Evolutionary conservation across 2,329 filamentous ascomycete species (phyloP).

Genomic region (Fusarium bactridioides): DNA sequence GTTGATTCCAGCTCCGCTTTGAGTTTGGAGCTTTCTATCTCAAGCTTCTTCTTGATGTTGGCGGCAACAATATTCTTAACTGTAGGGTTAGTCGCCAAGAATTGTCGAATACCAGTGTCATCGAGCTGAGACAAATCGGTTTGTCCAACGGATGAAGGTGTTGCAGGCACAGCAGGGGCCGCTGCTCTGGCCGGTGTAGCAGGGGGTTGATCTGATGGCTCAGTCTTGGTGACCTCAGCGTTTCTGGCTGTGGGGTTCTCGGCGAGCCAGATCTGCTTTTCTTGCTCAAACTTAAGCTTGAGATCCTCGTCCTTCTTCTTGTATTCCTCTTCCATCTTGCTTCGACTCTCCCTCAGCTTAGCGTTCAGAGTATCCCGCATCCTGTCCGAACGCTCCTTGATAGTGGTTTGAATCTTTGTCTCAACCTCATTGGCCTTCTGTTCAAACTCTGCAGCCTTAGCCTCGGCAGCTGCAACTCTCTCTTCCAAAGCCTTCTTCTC

Average conservation of each 20-base stretch:
- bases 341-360: constrained; percentile 73
- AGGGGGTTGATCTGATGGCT: constrained; percentile 32
- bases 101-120: constrained; percentile 64
- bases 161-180: constrained; percentile 46
- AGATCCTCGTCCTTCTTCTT: constrained; percentile 63
- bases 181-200: constrained; percentile 53
- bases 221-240: constrained; percentile 23
- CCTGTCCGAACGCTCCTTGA: constrained; percentile 72
- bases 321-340: constrained; percentile 59
- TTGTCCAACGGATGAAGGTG: constrained; percentile 45
- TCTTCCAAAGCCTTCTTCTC: constrained; percentile 69
- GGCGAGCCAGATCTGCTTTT: constrained; percentile 68
- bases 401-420: constrained; percentile 64
- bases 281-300: constrained; percentile 67
- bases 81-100: constrained; percentile 64
- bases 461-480: constrained; percentile 66
- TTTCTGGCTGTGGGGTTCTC: constrained; percentile 53
- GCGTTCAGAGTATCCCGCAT: constrained; percentile 74
- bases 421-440: constrained; percentile 71
- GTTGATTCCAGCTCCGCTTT: constrained; percentile 59
- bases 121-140: constrained; percentile 58
- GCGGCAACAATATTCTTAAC: constrained; percentile 65
- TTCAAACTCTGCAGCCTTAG: constrained; percentile 70
- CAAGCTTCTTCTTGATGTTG: constrained; percentile 76
- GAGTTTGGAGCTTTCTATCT: constrained; percentile 68